phyloP scores from a whole-genome alignment of 140 eudicot genomes.

The Ambrosia hybrid region DNA sequence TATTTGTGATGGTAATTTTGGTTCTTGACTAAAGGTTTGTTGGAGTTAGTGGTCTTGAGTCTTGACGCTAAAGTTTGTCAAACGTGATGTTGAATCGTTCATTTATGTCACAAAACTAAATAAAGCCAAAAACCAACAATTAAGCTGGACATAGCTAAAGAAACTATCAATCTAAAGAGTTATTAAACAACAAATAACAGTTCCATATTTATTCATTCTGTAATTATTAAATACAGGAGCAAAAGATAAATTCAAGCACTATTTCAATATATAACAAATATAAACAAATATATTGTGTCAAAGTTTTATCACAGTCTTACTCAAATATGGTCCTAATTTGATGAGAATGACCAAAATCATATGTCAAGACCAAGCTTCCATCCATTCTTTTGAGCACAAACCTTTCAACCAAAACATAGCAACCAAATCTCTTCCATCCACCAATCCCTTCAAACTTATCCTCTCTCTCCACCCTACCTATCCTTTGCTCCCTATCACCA shows the following conservation, averaged over 20 bases:
- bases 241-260: background rate
- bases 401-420: constrained; percentile 76
- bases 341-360: constrained; percentile 65
- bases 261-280: background rate
- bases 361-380: constrained; percentile 62
- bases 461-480: constrained; percentile 40
- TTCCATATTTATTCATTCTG: background rate
- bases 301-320: constrained; percentile 16
- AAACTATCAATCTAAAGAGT: background rate
- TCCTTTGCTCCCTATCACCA: constrained; percentile 41
- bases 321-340: constrained; percentile 50
- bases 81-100: too few species aligned
- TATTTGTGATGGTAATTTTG: too few species aligned
- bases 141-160: background rate
- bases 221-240: background rate
- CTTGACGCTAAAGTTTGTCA: too few species aligned
- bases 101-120: background rate
- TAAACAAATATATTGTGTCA: too few species aligned
- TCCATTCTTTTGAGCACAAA: constrained; percentile 71
- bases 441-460: constrained; percentile 46
- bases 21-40: too few species aligned
- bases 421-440: constrained; percentile 52
- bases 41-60: too few species aligned
- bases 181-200: background rate
- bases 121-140: background rate